Base-by-base conservation (phyloP, 768 basidiomycete genomes). In the Pleurotus eryngii region DNA sequence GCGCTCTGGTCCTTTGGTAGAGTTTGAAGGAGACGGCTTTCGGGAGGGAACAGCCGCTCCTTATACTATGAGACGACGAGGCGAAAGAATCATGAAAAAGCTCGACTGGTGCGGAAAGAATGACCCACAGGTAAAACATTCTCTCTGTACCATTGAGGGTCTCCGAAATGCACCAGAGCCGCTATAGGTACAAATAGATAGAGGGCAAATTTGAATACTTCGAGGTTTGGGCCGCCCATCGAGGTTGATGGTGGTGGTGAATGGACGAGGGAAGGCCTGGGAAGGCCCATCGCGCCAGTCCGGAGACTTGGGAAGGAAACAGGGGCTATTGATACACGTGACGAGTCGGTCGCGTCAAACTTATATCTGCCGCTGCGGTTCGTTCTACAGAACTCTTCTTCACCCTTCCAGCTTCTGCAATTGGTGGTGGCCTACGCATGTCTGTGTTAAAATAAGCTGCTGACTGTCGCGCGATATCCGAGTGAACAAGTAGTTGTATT, bases 161-260 rank as follows among this genome's bases (percentile, higher is more conserved):
- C 90, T 45, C 92, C 92, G 66, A 90, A 94, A 70, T 93, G 89
- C 49, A 92, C 73, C 65, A 95, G 81, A 20, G 90, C 86, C 46
- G 81, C 74, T 57, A 95, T 83, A 8, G 92, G 92, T 58, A 92
- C 85, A 64, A 92, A 92, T 56, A 95, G 84, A 70, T 95, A 94
- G 15, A 92, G 72, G 3, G 84, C 84, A 64, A 95, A 95, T 73
- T 93, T 94, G 85, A 94, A 92, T 15, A 94, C 81, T 71, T 95
- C 92, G 55, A 95, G 84, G 68, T 89, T 90, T 37, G 90, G 84
- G 9, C 89, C 86, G 2, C 79, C 89, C 89, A 90, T 73, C 45
- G 46, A 35, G 9, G 62, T 46, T 49, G 15, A 6, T 45, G 15
- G n/a, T 45, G 42, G 42, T 43, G 20, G 20, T n/a, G 42, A 15